These are phyloP conservation scores for Hemisphaericaspora lyxosophila DNA, from an alignment of 1,139 yeast species.

Conservation along the genomic window DNA sequence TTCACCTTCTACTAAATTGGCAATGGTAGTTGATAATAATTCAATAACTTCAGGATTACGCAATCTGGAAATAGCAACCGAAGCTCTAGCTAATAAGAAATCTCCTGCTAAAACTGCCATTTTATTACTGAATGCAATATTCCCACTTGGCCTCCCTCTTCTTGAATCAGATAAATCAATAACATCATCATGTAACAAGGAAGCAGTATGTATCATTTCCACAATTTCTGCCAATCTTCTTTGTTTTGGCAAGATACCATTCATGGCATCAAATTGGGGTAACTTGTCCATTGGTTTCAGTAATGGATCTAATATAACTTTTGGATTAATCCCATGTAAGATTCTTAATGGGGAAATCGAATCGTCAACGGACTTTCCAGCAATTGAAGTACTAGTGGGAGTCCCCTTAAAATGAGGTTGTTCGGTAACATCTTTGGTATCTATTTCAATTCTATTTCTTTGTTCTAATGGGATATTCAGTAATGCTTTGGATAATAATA, in stretches of 20 bases:
- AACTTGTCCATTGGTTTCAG: constrained; percentile 76
- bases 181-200: constrained; percentile 95
- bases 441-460: constrained; percentile 64
- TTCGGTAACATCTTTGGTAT: constrained; percentile 60
- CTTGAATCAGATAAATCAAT: constrained; percentile 90
- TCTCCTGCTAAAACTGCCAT: constrained; percentile 98
- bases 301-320: constrained; percentile 74
- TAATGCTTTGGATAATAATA: constrained; percentile 78
- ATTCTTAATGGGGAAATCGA: constrained; percentile 78
- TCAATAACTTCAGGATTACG: constrained; percentile 98
- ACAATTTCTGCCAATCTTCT: constrained; percentile 94
- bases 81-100: constrained; percentile 90
- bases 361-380: constrained; percentile 55
- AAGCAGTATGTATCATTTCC: constrained; percentile 97
- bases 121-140: constrained; percentile 90
- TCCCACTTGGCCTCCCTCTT: constrained; percentile 89
- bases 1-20: constrained; percentile 96
- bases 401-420: constrained; percentile 60
- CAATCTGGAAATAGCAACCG: constrained; percentile 89
- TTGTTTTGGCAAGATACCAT: constrained; percentile 88
- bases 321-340: constrained; percentile 86
- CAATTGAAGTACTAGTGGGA: constrained; percentile 44
- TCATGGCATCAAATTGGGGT: constrained; percentile 58
- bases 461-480: constrained; percentile 71
- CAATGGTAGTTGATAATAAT: constrained; percentile 90